Evolutionary conservation across 495 filamentous ascomycete species (phyloP), one percentile per base, ranked within the genome.

Genomic region (Hypoxylon fragiforme): DNA sequence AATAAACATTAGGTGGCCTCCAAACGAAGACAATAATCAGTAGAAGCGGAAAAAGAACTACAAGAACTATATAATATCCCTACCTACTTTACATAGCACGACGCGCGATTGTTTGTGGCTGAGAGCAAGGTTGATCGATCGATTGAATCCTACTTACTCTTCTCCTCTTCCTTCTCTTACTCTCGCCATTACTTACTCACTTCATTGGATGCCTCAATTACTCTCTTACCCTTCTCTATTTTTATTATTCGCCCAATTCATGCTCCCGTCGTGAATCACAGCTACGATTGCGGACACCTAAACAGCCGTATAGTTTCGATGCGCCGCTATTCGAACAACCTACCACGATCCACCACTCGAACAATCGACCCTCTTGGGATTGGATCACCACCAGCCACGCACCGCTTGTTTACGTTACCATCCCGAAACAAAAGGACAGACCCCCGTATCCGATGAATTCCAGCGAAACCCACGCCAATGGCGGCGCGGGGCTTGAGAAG

Each of bases 401-500:
- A 36, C 31, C 52, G 21, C 32, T n/a, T 47, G 41, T 62, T 62
- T 47, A 52, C 52, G 58, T 52, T 38, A 37, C 52, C 24, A 12
- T 47, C 51, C 20, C 37, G 14, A 30, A 44, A 3, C 19, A 53
- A 19, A 47, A 54, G 50, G 41, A 63, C 30, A 42, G 36, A 48
- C 39, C 39, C 60, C 15, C 42, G 55, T 19, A 58, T 62, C 52
- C 46, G 62, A 55, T 54, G 62, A 60, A 45, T 62, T 47, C 48
- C 32, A 50, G 12, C 14, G 1, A 49, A 32, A 21, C 44, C 57
- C 57, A 61, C 57, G 52, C 58, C 62, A 61, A 60, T 39, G 58
- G 48, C 59, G 62, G 41, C 34, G 34, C 38, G 34, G 46, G 53
- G 21, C 44, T 54, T 54, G 28, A 50, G 35, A 60, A 64, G 7